Evolutionary conservation across 768 basidiomycete species (phyloP), one percentile per base, ranked within the genome.

Genomic region (Serendipita vermifera): DNA sequence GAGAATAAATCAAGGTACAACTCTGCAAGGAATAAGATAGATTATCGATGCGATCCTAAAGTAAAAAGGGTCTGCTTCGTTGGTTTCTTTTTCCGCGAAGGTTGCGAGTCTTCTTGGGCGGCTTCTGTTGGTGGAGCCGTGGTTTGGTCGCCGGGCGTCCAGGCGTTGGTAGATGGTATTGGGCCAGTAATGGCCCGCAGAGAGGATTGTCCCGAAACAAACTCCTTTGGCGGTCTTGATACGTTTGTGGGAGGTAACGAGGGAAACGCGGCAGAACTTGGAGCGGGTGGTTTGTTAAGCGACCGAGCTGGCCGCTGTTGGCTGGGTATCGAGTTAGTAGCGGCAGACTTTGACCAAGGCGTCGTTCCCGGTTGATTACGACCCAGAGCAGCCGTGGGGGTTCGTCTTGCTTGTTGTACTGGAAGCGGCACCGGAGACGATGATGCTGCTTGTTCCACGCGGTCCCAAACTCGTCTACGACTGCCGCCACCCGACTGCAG

Each of bases 21-120:
- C n/a, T n/a, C n/a, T n/a, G n/a, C n/a, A n/a, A n/a, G n/a, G n/a
- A n/a, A n/a, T n/a, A n/a, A n/a, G n/a, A 36, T 36, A 36, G n/a
- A 9, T n/a, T 36, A 51, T 51, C 46, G 17, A 27, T 7, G 5
- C 14, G 75, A 70, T 6, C 79, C 78, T 36, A 80, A 58, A 20
- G 73, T 88, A 63, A 90, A 91, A 60, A 92, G 67, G 6, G 80
- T 89, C 73, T 90, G 85, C 70, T 90, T 90, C 66, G 81, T 79
- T 68, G 89, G 88, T 1, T 80, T 81, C 64, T 89, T 91, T 0
- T 78, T 77, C 68, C 87, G 89, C 83, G 0, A 60, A 57, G 14
- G 22, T 33, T 17, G 27, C 43, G 14, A 65, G 17, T 54, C 58
- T 20, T 43, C 59, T 61, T 62, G 60, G 36, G 57, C 57, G 33